Evolutionary conservation across 352 stramenopile species (phyloP).

Genomic region (Globisporangium cystogenes): DNA sequence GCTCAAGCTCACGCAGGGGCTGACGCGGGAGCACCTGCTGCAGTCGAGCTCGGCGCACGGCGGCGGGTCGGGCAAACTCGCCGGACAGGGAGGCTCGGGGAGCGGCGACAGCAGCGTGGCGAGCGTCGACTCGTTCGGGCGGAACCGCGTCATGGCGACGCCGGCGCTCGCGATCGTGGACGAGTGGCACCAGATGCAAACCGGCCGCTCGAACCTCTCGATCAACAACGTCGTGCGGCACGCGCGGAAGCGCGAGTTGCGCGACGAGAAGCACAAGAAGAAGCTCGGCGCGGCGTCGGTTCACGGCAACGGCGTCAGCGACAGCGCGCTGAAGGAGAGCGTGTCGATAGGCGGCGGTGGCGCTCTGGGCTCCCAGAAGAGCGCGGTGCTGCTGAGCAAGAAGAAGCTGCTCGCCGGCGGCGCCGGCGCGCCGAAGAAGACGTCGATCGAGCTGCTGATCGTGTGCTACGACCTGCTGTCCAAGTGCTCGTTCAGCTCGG

Average conservation of each 20-base stretch:
- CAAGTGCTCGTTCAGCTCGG: conserved; percentile 70
- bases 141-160: conserved; percentile 85
- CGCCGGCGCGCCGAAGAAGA: conserved; percentile 31
- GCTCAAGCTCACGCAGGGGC: conserved; percentile 78
- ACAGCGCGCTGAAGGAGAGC: conserved; percentile 17
- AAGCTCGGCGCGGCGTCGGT: conserved; percentile 14
- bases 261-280: conserved; percentile 63
- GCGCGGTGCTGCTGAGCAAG: conserved; percentile 16
- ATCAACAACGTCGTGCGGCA: conserved; percentile 80
- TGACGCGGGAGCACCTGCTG: conserved; percentile 82
- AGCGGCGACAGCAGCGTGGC: conserved; percentile 20
- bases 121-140: conserved; percentile 65
- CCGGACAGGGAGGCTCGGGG: background rate
- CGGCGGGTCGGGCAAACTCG: conserved; percentile 2
- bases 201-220: conserved; percentile 63
- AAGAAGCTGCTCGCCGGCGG: conserved; percentile 23
- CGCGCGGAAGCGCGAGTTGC: conserved; percentile 43
- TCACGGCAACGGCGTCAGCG: background rate
- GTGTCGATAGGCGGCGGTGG: background rate
- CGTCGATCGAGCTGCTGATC: conserved; percentile 77
- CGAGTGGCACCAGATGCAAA: conserved; percentile 75
- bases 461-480: conserved; percentile 73
- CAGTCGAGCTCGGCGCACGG: conserved; percentile 30
- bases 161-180: conserved; percentile 78
- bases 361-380: conserved; percentile 15